Base-by-base conservation (phyloP, 768 basidiomycete genomes). In the Tylopilus sp. region DNA sequence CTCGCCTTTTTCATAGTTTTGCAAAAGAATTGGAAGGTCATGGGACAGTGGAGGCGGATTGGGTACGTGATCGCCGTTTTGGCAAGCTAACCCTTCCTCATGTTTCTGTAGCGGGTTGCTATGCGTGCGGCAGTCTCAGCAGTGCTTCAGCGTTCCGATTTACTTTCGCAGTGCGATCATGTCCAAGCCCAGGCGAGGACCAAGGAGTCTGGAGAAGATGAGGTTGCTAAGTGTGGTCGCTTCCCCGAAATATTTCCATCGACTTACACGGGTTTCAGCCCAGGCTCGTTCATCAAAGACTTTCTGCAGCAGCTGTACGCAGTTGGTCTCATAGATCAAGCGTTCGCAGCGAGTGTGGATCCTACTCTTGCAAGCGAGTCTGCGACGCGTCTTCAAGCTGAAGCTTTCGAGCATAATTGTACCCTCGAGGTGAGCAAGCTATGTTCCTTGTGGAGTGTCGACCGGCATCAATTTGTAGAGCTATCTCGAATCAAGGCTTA, bases 401-500 rank as follows among this genome's bases (percentile, higher is more conserved):
- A 90, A 61, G 80, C 84, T 7, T 77, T 80, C 44, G 87, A 88
- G 54, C 71, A 72, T 51, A 78, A 80, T n/a, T 59, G 72, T 22
- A 82, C 86, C 29, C 67, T 88, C 6, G 78, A 80, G 63, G 89
- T 86, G 52, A 64, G 72, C 53, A 4, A 16, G 8, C 17, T 24
- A 4, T 29, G 19, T 2, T 46, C 2, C 16, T 9, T 22, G 11
- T 19, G 22, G 29, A 28, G 30, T 38, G 28, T 55, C 47, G 34
- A n/a, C 58, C 21, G 24, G 61, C 46, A 44, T 37, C 38, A 10
- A 31, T 24, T 43, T 45, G 22, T 52, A 68, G 57, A 52, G 49
- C 44, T 85, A 83, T 61, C 63, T 90, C 1, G 81, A 85, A 41
- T 75, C 75, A 8, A 86, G 79, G 62, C 65, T 90, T 28, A 74